Evolutionary conservation across 2,329 filamentous ascomycete genomes (phyloP).

Genomic region (Hypomyces rosellus): DNA sequence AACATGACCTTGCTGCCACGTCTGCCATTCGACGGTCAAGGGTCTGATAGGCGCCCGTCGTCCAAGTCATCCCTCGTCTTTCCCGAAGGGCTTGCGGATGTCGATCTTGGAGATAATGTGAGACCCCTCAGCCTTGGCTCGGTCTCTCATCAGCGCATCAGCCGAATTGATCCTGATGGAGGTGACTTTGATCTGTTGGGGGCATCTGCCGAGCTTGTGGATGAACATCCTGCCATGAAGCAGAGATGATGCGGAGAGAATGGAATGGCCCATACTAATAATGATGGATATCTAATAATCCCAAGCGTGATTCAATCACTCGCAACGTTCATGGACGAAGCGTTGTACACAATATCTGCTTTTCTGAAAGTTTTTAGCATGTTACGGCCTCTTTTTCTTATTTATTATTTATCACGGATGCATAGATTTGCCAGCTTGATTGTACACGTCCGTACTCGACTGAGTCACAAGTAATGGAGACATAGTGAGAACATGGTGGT

Average conservation of each 20-base stretch:
- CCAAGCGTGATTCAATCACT: not conserved
- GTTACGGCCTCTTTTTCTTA: conserved; percentile 1
- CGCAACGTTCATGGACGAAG: not conserved
- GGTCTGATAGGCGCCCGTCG: conserved; percentile 46
- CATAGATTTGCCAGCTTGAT: conserved; percentile 1
- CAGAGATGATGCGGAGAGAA: not conserved
- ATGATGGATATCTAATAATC: not conserved
- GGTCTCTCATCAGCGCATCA: conserved; percentile 53
- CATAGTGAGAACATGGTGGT: not conserved
- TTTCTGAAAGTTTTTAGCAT: conserved; percentile 5
- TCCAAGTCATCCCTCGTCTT: conserved; percentile 44
- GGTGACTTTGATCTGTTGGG: conserved; percentile 42
- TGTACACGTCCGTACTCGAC: not conserved
- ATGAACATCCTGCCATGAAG: conserved; percentile 24
- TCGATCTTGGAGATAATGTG: conserved; percentile 37
- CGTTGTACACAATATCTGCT: not conserved
- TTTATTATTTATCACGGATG: not conserved
- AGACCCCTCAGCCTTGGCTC: conserved; percentile 49
- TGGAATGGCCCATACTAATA: not conserved
- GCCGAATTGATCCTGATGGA: conserved; percentile 44
- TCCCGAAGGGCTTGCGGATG: conserved; percentile 39
- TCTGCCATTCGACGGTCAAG: conserved; percentile 52
- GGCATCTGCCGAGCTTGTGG: conserved; percentile 51
- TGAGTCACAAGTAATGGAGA: not conserved
- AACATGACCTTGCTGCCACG: conserved; percentile 19